These are phyloP conservation scores for Candida chilensis DNA, from an alignment of 805 yeast species.

Conservation along the genomic window DNA sequence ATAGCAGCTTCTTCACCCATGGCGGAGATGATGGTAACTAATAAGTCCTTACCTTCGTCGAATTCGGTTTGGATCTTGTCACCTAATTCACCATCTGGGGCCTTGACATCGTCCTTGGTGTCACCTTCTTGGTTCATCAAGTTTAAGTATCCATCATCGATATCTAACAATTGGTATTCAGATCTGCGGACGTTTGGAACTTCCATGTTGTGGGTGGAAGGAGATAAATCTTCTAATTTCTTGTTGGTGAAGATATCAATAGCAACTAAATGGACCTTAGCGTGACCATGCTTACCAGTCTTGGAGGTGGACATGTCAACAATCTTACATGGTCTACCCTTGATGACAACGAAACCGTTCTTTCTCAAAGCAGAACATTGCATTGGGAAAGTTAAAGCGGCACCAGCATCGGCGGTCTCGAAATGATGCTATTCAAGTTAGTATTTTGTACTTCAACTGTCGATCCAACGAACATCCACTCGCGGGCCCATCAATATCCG, in stretches of 20 bases:
- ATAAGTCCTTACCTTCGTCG: constrained; percentile 96
- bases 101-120: constrained; percentile 98
- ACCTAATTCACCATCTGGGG: constrained; percentile 98
- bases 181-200: constrained; percentile 96
- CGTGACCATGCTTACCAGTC: constrained; percentile 99
- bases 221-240: constrained; percentile 99
- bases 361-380: constrained; percentile 99
- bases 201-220: constrained; percentile 99
- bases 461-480: neutral
- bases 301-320: constrained; percentile 99
- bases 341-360: constrained; percentile 98
- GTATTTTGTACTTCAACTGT: neutral
- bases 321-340: constrained; percentile 99
- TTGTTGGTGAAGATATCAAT: constrained; percentile 98
- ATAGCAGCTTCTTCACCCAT: constrained; percentile 99
- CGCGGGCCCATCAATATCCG: neutral
- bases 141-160: constrained; percentile 95
- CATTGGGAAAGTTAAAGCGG: constrained; percentile 96
- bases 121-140: constrained; percentile 97
- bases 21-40: constrained; percentile 94
- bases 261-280: constrained; percentile 99
- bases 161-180: constrained; percentile 95
- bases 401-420: constrained; percentile 98
- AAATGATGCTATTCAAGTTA: constrained; percentile 61
- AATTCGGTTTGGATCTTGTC: constrained; percentile 85